Conservation (phyloP, 495 filamentous ascomycete species). For the Lindgomyces ingoldianus region DNA sequence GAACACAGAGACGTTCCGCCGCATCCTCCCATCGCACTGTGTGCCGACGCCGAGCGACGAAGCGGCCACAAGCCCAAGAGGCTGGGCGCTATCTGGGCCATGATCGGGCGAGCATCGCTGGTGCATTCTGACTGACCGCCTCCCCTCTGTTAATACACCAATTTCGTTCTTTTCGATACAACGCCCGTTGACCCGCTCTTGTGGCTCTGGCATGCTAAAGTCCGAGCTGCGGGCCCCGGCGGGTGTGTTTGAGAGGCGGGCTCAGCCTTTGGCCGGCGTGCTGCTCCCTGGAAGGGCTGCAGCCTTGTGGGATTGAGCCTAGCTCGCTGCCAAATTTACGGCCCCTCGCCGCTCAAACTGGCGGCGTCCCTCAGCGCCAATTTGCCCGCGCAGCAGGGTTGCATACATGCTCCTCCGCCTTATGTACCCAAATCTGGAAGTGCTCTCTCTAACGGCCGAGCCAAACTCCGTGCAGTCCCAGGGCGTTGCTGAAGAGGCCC, state of each 20-base stretch:
- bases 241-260: neutral
- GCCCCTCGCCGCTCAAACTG: conserved; percentile 28
- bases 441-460: conserved; percentile 34
- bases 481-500: conserved; percentile 24
- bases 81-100: conserved; percentile 13
- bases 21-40: neutral
- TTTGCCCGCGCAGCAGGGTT: conserved; percentile 27
- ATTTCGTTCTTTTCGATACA: neutral
- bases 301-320: conserved; percentile 34
- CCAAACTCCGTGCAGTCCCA: conserved; percentile 32
- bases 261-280: conserved; percentile 23
- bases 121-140: conserved; percentile 27
- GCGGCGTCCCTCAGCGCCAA: conserved; percentile 31
- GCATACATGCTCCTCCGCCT: conserved; percentile 31
- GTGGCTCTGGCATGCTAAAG: conserved; percentile 15
- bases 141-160: neutral
- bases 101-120: conserved; percentile 10
- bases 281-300: conserved; percentile 14
- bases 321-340: conserved; percentile 36
- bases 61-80: neutral
- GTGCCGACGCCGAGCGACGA: neutral
- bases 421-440: conserved; percentile 33
- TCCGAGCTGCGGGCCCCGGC: conserved; percentile 6
- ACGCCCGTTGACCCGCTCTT: conserved; percentile 21
- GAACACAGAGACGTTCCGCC: too few species aligned